phyloP scores from a whole-genome alignment of 352 stramenopile species.

The Pseudoperonospora humuli region DNA sequence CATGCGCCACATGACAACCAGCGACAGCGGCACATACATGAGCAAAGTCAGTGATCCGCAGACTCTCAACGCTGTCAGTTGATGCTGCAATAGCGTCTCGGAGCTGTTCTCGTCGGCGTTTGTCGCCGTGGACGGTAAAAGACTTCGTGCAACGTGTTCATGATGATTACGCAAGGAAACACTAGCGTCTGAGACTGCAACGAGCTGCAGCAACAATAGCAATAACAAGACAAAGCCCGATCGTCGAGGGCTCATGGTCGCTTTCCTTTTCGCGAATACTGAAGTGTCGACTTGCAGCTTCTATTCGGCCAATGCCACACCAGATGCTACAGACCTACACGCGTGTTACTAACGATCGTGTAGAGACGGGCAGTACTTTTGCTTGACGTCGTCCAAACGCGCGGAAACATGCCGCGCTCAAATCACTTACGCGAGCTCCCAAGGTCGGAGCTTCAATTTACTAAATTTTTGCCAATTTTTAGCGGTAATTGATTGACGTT shows the following conservation, averaged over 20 bases:
- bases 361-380: too few species aligned
- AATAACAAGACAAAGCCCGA: neutral
- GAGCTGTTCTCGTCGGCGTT: constrained; percentile 2
- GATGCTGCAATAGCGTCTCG: constrained; percentile 16
- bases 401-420: too few species aligned
- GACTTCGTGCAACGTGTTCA: neutral
- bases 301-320: constrained; percentile 14
- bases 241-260: constrained; percentile 11
- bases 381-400: too few species aligned
- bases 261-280: constrained; percentile 15
- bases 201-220: constrained; percentile 5
- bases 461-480: too few species aligned
- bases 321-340: neutral
- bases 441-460: too few species aligned
- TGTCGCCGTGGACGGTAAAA: neutral
- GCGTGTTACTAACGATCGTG: neutral
- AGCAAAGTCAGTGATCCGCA: constrained; percentile 53
- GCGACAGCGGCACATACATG: constrained; percentile 52
- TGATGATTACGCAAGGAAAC: constrained; percentile 5
- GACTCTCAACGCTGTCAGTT: constrained; percentile 39
- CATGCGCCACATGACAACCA: constrained; percentile 58
- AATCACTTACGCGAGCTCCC: constrained; percentile 12
- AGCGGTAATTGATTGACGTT: too few species aligned
- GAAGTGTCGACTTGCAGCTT: constrained; percentile 2
- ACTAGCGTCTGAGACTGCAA: constrained; percentile 2